phyloP scores from a whole-genome alignment of 441 rosid species.

The Raphanus hybrid region DNA sequence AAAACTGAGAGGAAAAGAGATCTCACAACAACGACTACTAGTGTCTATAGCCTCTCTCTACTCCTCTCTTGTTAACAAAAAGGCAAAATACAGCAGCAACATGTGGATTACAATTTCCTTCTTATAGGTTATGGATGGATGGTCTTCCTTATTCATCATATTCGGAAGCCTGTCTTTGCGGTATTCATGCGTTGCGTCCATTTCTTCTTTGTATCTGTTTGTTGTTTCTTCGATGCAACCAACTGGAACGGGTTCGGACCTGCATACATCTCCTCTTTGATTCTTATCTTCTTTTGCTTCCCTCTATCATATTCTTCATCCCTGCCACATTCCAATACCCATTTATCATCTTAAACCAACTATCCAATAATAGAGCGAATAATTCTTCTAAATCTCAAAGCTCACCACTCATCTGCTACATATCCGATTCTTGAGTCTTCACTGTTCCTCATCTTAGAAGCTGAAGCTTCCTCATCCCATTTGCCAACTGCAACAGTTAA shows the following conservation, averaged over 20 bases:
- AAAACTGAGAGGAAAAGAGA: slow-evolving; percentile 40
- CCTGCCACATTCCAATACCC: slow-evolving; percentile 50
- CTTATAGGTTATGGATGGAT: too few species aligned
- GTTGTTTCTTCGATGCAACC: slow-evolving; percentile 52
- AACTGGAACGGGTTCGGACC: slow-evolving; percentile 84
- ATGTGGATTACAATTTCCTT: slow-evolving; percentile 25
- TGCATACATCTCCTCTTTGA: slow-evolving; percentile 45
- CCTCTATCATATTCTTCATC: slow-evolving; percentile 94
- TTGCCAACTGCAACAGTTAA: not conserved
- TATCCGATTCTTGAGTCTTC: not conserved
- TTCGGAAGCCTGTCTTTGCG: slow-evolving; percentile 71
- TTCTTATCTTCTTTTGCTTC: slow-evolving; percentile 77
- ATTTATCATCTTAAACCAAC: not conserved
- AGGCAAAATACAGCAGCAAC: slow-evolving; percentile 28
- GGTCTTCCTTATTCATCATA: slow-evolving; percentile 25
- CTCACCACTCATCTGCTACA: not conserved
- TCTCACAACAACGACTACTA: slow-evolving; percentile 11
- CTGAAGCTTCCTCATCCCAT: not conserved
- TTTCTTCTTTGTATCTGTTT: slow-evolving; percentile 53
- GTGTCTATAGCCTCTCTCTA: not conserved
- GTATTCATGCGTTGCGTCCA: slow-evolving; percentile 43
- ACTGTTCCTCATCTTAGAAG: not conserved
- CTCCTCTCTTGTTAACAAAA: not conserved
- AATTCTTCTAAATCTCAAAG: not conserved
- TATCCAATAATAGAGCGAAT: too few species aligned